Evolutionary conservation across 306 rosid genomes (phyloP), one percentile per base, ranked within the genome.

Genomic region (Malus asiatica): DNA sequence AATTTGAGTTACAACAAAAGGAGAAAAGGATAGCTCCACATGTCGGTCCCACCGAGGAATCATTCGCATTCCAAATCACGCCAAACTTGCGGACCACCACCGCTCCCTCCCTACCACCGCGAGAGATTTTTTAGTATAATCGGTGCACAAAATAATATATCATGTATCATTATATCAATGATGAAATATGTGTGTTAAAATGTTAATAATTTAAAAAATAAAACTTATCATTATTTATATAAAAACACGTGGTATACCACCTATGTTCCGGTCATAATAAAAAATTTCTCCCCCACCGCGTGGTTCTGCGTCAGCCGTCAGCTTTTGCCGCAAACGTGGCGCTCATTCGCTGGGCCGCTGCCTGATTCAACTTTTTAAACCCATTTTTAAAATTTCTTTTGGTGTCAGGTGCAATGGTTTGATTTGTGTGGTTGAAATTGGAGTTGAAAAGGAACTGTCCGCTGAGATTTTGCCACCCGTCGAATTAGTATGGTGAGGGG

Each of bases 81-180:
- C 45, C 44, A 9, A 15, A 22, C 32, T 27, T 52, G 45, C 32
- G 7, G 30, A 25, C 59, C 29, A 45, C 70, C 60, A 61, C 77
- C 77, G 30, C 19, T 48, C 2, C 8, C 19, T 48, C 1, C 8
- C 40, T 35, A 0, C 40, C 2, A 35, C 8, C 2, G 0, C 40
- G 2, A 6, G 0, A 35, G 40, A 35, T 35, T 35, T 35, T 35
- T 35, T 0, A 6, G 0, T 35, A 0, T 5, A 1, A 33, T 5
- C 0, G 2, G 1, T 33, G 5, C 0, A 32, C 5, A 4, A 4
- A 4, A 0, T 32, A 1, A 0, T 5, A 32, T 0, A 35, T 6
- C 2, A 35, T 0, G 0, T 35, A 0, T 35, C 0, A 35, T 0
- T 35, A 7, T 6, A 1, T 35, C 6, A 35, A 7, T 35, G 0